Evolutionary conservation across 257 asterid genomes (phyloP), one percentile per base, ranked within the genome.

Genomic region (Nicotiana obtusifolia): DNA sequence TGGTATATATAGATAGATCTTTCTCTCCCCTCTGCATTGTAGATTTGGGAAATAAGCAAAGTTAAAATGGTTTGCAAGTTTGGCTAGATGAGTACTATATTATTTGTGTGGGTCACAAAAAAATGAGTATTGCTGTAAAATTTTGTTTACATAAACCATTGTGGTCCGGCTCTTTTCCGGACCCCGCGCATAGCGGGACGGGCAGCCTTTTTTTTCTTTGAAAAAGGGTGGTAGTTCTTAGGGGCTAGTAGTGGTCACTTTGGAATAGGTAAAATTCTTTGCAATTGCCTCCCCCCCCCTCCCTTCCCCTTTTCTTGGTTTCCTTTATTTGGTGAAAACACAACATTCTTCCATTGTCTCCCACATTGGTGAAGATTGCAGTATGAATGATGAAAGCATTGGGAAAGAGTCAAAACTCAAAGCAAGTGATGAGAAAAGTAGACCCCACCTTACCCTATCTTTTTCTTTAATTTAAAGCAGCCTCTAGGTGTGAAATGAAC

Each of bases 31-130:
- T 82, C 7, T 77, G 81, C 66, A 85, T 81, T 80, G 88, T 88
- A 56, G 80, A 75, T 75, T 75, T 75, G 80, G 86, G 73, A 75
- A 90, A 90, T 88, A 90, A 91, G 94, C 90, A 87, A 86, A 85
- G 87, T 77, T 64, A 79, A 86, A 82, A 73, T 86, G 85, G 87
- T 81, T 88, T 84, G 89, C 87, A 80, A 83, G 89, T 80, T 73
- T 85, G 85, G 80, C 85, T 85, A 89, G 88, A 88, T 87, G 81
- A 87, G 83, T 81, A 73, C 41, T 47, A 73, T 49, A 62, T 56
- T 80, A 84, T 85, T 88, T 82, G 82, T 75, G 75, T 87, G 71
- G 81, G 85, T 80, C 26, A 28, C 49, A 22, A 62, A 61, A 47
- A 24, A 37, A 1, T 1, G 15, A 47, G 35, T 13, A 22, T 41